These are phyloP conservation scores for Verticillium dahliae DNA, from an alignment of 2,329 filamentous ascomycete genomes.

Conservation along the genomic window DNA sequence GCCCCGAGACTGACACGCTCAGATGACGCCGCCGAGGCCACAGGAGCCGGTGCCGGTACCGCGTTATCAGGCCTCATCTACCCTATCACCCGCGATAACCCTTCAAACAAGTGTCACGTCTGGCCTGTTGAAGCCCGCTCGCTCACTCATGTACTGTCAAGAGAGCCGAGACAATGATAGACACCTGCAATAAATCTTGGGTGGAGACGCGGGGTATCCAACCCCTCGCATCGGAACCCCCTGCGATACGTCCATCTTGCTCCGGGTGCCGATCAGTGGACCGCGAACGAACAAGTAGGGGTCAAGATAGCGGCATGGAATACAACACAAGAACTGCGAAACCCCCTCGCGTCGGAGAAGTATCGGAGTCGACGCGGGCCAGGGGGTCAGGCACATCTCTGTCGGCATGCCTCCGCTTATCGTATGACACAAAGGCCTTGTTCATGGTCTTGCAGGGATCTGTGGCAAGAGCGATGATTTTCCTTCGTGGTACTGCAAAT, in stretches of 20 bases:
- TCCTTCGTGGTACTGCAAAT: too few relatives aligned
- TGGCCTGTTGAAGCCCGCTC: too few relatives aligned
- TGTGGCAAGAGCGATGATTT: too few relatives aligned
- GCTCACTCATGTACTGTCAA: too few relatives aligned
- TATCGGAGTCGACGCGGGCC: neutral
- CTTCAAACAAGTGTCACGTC: too few relatives aligned
- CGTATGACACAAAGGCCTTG: too few relatives aligned
- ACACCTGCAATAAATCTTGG: neutral
- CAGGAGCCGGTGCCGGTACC: neutral
- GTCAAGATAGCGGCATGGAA: neutral
- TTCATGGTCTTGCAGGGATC: too few relatives aligned
- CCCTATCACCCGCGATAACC: neutral
- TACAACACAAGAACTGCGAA: neutral
- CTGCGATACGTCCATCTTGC: neutral
- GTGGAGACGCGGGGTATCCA: neutral
- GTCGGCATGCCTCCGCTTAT: neutral
- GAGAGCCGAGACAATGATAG: too few relatives aligned
- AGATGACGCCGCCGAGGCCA: neutral
- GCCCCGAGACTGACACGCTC: neutral
- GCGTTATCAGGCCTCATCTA: neutral
- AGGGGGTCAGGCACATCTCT: neutral
- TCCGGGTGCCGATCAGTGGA: neutral
- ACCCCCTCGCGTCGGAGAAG: neutral
- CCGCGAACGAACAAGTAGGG: neutral
- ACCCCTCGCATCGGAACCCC: neutral